phyloP scores from a whole-genome alignment of 108 stramenopile genomes.

The Pseudonitzschia multiseries region DNA sequence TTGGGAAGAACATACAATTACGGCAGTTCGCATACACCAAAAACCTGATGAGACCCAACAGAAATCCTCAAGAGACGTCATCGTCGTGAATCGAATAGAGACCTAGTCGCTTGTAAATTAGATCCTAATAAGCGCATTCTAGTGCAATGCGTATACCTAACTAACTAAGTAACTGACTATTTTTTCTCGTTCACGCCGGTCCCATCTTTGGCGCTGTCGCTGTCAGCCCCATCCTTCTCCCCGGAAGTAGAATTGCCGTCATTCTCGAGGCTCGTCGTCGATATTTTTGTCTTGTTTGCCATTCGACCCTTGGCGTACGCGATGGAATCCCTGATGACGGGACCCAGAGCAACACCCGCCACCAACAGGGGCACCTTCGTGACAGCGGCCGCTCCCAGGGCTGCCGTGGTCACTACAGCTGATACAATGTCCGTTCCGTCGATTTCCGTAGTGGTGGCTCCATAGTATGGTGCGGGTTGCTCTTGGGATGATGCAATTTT shows the following conservation, averaged over 20 bases:
- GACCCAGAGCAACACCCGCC: conserved; percentile 5
- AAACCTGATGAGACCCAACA: too few relatives aligned
- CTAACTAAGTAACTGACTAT: too few relatives aligned
- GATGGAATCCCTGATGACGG: conserved; percentile 6
- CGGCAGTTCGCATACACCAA: too few relatives aligned
- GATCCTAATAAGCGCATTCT: too few relatives aligned
- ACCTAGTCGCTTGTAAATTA: too few relatives aligned
- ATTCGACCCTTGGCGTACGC: conserved; percentile 6
- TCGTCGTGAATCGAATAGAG: too few relatives aligned
- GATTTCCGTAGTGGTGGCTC: not conserved
- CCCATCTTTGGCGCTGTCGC: not conserved
- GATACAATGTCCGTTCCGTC: not conserved
- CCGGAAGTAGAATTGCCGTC: not conserved
- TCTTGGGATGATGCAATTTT: not conserved
- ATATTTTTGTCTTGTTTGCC: not conserved
- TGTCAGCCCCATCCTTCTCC: not conserved
- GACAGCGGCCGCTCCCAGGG: conserved; percentile 11
- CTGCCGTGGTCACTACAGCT: not conserved
- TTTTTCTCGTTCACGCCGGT: too few relatives aligned
- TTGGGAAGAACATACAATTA: conserved; percentile 55
- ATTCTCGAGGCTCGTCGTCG: not conserved
- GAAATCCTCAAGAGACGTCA: too few relatives aligned
- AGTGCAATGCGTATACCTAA: too few relatives aligned
- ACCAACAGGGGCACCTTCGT: conserved; percentile 2
- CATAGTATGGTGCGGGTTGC: not conserved